Base-by-base conservation (phyloP, 768 basidiomycete species). In the Tubosaeta brunneosetosa region DNA sequence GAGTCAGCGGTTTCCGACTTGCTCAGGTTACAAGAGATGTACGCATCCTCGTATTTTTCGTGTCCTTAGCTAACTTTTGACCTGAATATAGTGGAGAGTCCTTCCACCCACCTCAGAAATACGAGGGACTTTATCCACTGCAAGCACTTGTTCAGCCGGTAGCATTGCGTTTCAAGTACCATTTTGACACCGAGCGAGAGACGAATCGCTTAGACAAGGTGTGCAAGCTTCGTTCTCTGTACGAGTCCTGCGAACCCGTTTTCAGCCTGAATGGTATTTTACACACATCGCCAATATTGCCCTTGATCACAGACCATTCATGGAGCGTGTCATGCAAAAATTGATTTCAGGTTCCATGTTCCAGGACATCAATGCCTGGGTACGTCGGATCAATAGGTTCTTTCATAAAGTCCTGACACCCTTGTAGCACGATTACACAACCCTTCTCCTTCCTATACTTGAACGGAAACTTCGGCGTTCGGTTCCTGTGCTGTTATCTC, bases 131-230 rank as follows among this genome's bases (percentile, higher is more conserved):
- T 32, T 94, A 94, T 68, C 82, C 97, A 2, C 61, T 98, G 16
- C 86, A 91, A 64, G 86, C 89, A 2, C 79, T 99, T 16, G 80
- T 92, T 4, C 83, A 86, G 41, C 90, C 94, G 2, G 78, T 99
- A 45, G 75, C 86, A 2, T 70, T 92, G 54, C 82, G 97, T 17
- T 99, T 97, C 76, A 91, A 88, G 61, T 99, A 88, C 66, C 97
- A 99, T 64, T 98, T 98, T 56, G 93, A 97, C 52, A 84, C 89
- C 0, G 76, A 81, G 16, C 77, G 92, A 33, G 81, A 84, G 58
- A 99, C 97, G 1, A 99, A 97, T 68, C 78, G 91, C 47, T 68
- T 93, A 10, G 95, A 98, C 72, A 98, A 97, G 82, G 94, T 89
- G 47, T 49, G 51, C 40, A 40, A 37, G 9, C 13, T 31, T 7